Conservation (phyloP, 495 filamentous ascomycete genomes). For the Podospora fimiseda region DNA sequence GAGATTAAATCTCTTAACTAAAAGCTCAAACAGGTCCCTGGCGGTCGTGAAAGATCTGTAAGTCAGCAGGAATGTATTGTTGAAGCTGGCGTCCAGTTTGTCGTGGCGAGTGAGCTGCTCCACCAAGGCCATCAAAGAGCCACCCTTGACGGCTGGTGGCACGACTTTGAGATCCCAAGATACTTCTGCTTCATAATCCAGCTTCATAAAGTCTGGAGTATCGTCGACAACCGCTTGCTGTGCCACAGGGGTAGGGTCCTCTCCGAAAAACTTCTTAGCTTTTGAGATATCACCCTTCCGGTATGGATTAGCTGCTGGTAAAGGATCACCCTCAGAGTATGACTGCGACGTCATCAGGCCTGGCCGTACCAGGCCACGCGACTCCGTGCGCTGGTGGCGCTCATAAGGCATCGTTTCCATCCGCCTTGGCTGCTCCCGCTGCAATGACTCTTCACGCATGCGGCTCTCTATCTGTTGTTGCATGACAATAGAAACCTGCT, state of each 20-base stretch:
- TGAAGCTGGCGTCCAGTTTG: slow-evolving; percentile 90
- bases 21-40: slow-evolving; percentile 82
- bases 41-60: slow-evolving; percentile 93
- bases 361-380: slow-evolving; percentile 36
- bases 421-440: slow-evolving; percentile 35
- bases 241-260: slow-evolving; percentile 56
- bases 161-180: slow-evolving; percentile 76
- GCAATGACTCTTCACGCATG: slow-evolving; percentile 33
- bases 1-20: slow-evolving; percentile 83
- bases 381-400: slow-evolving; percentile 43
- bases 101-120: slow-evolving; percentile 95
- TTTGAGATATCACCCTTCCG: slow-evolving; percentile 71
- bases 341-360: slow-evolving; percentile 53
- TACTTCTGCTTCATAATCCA: slow-evolving; percentile 86
- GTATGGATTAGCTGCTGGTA: slow-evolving; percentile 45
- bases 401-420: slow-evolving; percentile 41
- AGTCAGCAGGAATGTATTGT: slow-evolving; percentile 94
- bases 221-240: slow-evolving; percentile 57
- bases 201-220: slow-evolving; percentile 72
- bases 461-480: slow-evolving; percentile 36
- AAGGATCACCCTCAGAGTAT: slow-evolving; percentile 57
- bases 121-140: slow-evolving; percentile 83
- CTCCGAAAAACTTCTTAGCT: slow-evolving; percentile 81
- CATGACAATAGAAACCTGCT: slow-evolving; percentile 55
- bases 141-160: slow-evolving; percentile 72